phyloP scores from a whole-genome alignment of 257 asterid genomes.

The Przewalskia tangutica region DNA sequence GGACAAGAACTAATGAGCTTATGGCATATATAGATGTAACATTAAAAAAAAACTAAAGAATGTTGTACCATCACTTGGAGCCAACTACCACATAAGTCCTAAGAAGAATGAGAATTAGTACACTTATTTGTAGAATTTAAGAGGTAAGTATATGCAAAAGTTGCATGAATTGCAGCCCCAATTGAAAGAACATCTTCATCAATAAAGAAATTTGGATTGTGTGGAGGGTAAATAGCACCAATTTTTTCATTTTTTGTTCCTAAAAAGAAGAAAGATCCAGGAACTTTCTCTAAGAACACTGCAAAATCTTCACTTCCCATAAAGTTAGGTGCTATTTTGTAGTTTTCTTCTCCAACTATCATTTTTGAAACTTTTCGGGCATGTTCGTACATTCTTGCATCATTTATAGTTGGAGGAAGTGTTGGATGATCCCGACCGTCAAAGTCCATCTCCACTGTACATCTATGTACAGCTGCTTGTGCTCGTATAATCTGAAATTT shows the following conservation, averaged over 20 bases:
- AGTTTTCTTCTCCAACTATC: constrained; percentile 32
- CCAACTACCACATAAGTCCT: neutral
- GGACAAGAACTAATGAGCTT: neutral
- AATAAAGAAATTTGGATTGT: constrained; percentile 34
- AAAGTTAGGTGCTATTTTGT: constrained; percentile 17
- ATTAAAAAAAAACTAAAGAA: neutral
- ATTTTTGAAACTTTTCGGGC: constrained; percentile 17
- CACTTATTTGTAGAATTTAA: constrained; percentile 2
- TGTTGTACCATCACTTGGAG: neutral
- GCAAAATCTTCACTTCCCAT: constrained; percentile 63
- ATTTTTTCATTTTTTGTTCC: constrained; percentile 29
- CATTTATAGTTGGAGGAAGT: constrained; percentile 41
- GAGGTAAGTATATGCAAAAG: constrained; percentile 39
- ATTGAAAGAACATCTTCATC: constrained; percentile 47
- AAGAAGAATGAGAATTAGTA: neutral
- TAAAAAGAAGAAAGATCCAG: constrained; percentile 24
- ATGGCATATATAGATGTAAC: neutral
- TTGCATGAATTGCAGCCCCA: constrained; percentile 51
- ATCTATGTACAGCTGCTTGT: constrained; percentile 31
- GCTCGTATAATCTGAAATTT: constrained; percentile 26
- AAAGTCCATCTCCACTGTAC: constrained; percentile 30
- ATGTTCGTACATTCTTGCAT: constrained; percentile 22
- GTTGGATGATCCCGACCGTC: constrained; percentile 32
- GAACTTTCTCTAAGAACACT: constrained; percentile 27
- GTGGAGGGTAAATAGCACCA: constrained; percentile 38